A percentile compares a stretch with the other conserved stretches of the same genome.
These are phyloP conservation scores for Alternaria novae-zelandiae DNA, from an alignment of 2,329 filamentous ascomycete species.

Conservation along the genomic window DNA sequence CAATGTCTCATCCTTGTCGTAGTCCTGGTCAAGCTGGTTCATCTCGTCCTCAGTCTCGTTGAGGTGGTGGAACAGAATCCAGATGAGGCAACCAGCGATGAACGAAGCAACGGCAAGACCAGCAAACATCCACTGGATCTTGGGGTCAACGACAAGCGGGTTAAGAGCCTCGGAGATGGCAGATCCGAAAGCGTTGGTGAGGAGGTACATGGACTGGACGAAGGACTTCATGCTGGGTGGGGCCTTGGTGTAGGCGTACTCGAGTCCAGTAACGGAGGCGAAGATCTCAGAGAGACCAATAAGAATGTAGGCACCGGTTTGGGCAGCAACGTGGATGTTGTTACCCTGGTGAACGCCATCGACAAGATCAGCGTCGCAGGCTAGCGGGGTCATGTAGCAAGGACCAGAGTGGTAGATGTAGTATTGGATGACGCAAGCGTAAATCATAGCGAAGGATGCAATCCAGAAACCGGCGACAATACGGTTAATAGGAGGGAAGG, in stretches of 20 bases:
- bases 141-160: constrained; percentile 67
- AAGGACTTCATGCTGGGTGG: constrained; percentile 57
- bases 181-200: constrained; percentile 66
- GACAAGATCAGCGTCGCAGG: constrained; percentile 37
- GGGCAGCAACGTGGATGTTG: constrained; percentile 54
- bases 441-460: constrained; percentile 59
- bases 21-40: constrained; percentile 46
- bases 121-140: constrained; percentile 68
- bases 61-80: constrained; percentile 48
- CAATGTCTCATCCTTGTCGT: constrained; percentile 40
- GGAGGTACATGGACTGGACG: constrained; percentile 62
- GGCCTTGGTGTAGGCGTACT: constrained; percentile 58
- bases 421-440: constrained; percentile 64
- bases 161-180: constrained; percentile 69
- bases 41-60: constrained; percentile 46
- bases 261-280: constrained; percentile 55
- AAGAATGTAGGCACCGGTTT: constrained; percentile 56
- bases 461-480: constrained; percentile 62
- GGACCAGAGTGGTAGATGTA: constrained; percentile 62
- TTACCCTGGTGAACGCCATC: constrained; percentile 43
- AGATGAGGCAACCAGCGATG: constrained; percentile 43
- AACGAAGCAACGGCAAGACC: constrained; percentile 41
- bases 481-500: constrained; percentile 59
- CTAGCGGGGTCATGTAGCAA: constrained; percentile 55
- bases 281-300: constrained; percentile 58